These are phyloP conservation scores for Penicillium concentricum DNA, from an alignment of 2,329 filamentous ascomycete species.

Conservation along the genomic window DNA sequence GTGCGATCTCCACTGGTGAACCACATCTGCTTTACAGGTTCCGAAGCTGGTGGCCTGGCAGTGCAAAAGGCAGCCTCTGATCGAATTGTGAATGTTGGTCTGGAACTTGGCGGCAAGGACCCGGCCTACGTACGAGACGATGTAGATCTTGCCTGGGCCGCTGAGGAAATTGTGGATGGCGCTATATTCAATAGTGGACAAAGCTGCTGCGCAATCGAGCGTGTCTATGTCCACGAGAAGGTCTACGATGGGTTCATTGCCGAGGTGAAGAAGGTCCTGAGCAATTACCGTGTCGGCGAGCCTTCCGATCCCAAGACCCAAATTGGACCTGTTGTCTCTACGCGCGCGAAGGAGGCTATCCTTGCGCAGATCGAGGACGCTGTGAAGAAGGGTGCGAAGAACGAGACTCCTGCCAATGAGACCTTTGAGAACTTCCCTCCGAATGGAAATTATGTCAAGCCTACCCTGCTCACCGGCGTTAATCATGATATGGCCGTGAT, in stretches of 20 bases:
- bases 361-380: constrained; percentile 79
- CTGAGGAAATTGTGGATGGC: constrained; percentile 91
- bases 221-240: constrained; percentile 83
- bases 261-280: constrained; percentile 75
- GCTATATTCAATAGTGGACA: constrained; percentile 99
- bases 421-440: constrained; percentile 70
- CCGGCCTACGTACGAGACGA: constrained; percentile 85
- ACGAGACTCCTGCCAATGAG: constrained; percentile 78
- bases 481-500: constrained; percentile 84
- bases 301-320: constrained; percentile 76
- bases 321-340: constrained; percentile 84
- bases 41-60: constrained; percentile 79
- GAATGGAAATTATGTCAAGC: constrained; percentile 86
- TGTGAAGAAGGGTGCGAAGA: constrained; percentile 75
- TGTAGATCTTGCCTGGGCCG: constrained; percentile 86
- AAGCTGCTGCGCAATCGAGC: constrained; percentile 90
- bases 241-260: constrained; percentile 81
- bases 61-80: constrained; percentile 83
- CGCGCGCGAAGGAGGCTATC: constrained; percentile 72
- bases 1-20: constrained; percentile 74
- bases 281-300: constrained; percentile 82
- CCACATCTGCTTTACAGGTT: constrained; percentile 90
- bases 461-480: constrained; percentile 76
- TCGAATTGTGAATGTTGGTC: constrained; percentile 78
- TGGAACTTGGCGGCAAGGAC: constrained; percentile 94